Conservation (phyloP, 805 yeast species). For the Hagleromyces aurorensis region DNA sequence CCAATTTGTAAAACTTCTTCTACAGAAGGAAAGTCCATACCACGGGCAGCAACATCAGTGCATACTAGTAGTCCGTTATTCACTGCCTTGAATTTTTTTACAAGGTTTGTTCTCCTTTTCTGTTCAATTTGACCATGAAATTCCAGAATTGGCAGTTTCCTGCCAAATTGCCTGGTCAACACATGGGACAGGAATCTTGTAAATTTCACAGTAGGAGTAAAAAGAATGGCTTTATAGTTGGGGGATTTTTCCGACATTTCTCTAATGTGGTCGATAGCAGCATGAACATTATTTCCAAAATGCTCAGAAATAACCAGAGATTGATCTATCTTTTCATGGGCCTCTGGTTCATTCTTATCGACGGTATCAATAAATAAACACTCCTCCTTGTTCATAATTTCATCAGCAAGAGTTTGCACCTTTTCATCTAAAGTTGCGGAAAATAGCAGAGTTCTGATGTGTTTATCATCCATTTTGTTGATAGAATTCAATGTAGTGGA, state of each 20-base stretch:
- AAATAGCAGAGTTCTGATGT: slow-evolving; percentile 63
- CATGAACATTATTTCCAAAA: slow-evolving; percentile 51
- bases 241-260: slow-evolving; percentile 32
- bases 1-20: slow-evolving; percentile 80
- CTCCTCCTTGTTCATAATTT: slow-evolving; percentile 43
- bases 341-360: slow-evolving; percentile 62
- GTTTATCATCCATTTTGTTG: slow-evolving; percentile 27
- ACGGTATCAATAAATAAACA: slow-evolving; percentile 67
- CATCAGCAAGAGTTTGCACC: slow-evolving; percentile 58
- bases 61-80: slow-evolving; percentile 57
- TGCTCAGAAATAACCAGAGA: slow-evolving; percentile 46
- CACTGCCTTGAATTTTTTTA: slow-evolving; percentile 44
- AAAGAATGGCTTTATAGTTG: slow-evolving; percentile 70
- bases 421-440: slow-evolving; percentile 79
- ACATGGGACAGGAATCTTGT: slow-evolving; percentile 49
- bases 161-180: slow-evolving; percentile 29
- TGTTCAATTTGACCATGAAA: slow-evolving; percentile 76
- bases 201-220: slow-evolving; percentile 68
- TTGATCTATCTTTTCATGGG: slow-evolving; percentile 73
- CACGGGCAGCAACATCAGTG: slow-evolving; percentile 94
- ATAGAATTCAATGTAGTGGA: slow-evolving; percentile 38
- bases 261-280: slow-evolving; percentile 46
- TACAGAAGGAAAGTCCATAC: slow-evolving; percentile 89
- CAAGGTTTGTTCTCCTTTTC: slow-evolving; percentile 52
- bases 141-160: slow-evolving; percentile 29